These are phyloP conservation scores for Zoysia matrella DNA, from an alignment of 202 grass and related monocot species.

Conservation along the genomic window DNA sequence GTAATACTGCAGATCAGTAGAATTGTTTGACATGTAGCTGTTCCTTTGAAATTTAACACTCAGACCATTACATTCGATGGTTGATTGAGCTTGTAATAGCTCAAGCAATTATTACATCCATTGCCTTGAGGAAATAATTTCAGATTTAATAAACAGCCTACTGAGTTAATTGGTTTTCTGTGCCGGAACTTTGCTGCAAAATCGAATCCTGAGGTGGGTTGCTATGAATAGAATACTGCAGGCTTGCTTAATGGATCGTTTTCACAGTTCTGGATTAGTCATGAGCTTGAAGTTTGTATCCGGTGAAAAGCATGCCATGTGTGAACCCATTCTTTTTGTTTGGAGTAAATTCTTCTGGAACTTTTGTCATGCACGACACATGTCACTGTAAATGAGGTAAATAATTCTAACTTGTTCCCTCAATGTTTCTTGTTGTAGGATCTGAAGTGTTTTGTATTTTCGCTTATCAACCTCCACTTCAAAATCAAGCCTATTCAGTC, in stretches of 20 bases:
- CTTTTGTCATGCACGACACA: neutral
- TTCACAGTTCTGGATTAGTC: neutral
- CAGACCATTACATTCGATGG: neutral
- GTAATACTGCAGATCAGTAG: neutral
- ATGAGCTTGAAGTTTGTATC: slow-evolving; percentile 5
- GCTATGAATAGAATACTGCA: neutral
- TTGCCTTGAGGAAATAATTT: neutral
- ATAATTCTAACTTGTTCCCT: neutral
- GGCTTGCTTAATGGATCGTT: neutral
- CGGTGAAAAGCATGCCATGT: neutral
- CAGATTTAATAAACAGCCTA: neutral
- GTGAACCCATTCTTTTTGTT: neutral
- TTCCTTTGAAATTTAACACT: neutral
- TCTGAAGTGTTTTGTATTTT: slow-evolving; percentile 63
- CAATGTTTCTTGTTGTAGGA: neutral
- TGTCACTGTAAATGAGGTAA: neutral
- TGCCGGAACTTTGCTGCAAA: neutral
- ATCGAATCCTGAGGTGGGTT: neutral
- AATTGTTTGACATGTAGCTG: neutral
- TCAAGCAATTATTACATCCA: neutral
- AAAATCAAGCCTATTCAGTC: slow-evolving; percentile 97
- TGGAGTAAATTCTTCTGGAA: neutral
- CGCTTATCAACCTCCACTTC: slow-evolving; percentile 94
- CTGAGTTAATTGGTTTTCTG: neutral
- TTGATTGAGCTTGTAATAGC: neutral